Evolutionary conservation across 2,329 filamentous ascomycete species (phyloP).

Genomic region (Cladophialophora exuberans): DNA sequence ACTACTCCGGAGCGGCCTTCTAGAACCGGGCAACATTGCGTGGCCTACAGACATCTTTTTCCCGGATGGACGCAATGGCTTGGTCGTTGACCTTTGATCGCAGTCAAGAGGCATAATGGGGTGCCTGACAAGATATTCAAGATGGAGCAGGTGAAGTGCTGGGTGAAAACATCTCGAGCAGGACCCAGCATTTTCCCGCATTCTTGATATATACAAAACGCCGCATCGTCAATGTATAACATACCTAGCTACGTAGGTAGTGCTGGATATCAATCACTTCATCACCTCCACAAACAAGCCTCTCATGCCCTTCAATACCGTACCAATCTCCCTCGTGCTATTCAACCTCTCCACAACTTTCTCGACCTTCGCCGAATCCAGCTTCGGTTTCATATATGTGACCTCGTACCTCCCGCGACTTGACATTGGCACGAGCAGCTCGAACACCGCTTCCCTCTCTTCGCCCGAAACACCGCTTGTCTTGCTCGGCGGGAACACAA

Average conservation of each 20-base stretch:
- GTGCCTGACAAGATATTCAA: no score
- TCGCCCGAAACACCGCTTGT: conserved; percentile 13
- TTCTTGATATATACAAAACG: no score
- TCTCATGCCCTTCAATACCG: conserved; percentile 66
- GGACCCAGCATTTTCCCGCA: no score
- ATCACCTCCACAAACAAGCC: conserved; percentile 60
- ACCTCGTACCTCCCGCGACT: conserved; percentile 83
- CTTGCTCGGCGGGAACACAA: conserved; percentile 80
- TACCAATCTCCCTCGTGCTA: conserved; percentile 62
- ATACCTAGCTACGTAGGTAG: background rate
- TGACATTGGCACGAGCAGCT: conserved; percentile 67
- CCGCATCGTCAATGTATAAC: no score
- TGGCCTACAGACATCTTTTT: no score
- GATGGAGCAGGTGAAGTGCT: no score
- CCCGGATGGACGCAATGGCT: no score
- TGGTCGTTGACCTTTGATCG: no score
- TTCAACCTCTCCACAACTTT: conserved; percentile 61
- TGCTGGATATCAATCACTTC: conserved; percentile 43
- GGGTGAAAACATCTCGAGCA: no score
- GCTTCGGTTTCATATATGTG: conserved; percentile 71
- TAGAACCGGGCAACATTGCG: no score
- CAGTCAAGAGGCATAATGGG: no score
- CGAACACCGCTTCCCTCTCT: conserved; percentile 89
- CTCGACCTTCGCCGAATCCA: conserved; percentile 59
- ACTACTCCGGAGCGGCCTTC: no score